These are phyloP conservation scores for Ustilago loliicola DNA, from an alignment of 1,284 basidiomycete genomes.

Conservation along the genomic window DNA sequence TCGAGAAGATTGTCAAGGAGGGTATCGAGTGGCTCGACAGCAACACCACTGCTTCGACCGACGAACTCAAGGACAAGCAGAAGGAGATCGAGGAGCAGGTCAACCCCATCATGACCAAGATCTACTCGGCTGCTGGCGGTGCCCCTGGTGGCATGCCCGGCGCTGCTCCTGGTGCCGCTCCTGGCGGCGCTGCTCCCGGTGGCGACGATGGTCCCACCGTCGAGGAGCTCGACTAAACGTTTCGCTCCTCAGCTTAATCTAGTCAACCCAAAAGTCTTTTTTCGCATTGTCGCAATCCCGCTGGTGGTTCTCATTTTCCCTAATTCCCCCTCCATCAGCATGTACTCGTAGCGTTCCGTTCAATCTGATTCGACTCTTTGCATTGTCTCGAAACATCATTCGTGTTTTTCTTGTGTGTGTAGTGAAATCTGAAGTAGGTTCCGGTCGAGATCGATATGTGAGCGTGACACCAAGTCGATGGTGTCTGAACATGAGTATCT, in stretches of 20 bases:
- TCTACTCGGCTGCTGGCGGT: constrained; percentile 79
- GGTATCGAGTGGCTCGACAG: constrained; percentile 89
- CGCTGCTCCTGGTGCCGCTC: constrained; percentile 69
- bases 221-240: constrained; percentile 80
- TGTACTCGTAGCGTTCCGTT: constrained; percentile 51
- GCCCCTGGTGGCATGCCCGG: constrained; percentile 75
- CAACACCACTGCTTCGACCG: constrained; percentile 90
- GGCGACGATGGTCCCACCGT: constrained; percentile 84
- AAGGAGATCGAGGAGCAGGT: constrained; percentile 93
- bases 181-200: constrained; percentile 60
- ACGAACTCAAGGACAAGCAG: constrained; percentile 95
- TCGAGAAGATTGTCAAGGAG: constrained; percentile 86
- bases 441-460: too few species aligned
- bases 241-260: constrained; percentile 11
- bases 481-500: too few species aligned
- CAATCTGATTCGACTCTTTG: constrained; percentile 41
- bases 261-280: constrained; percentile 11
- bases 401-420: background rate
- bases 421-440: too few species aligned
- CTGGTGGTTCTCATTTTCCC: constrained; percentile 35
- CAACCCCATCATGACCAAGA: constrained; percentile 94
- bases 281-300: constrained; percentile 14
- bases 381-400: constrained; percentile 25
- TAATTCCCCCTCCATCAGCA: constrained; percentile 39
- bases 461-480: too few species aligned